phyloP scores from a whole-genome alignment of 2,329 filamentous ascomycete genomes.

The Aspergillus pseudoglaucus region DNA sequence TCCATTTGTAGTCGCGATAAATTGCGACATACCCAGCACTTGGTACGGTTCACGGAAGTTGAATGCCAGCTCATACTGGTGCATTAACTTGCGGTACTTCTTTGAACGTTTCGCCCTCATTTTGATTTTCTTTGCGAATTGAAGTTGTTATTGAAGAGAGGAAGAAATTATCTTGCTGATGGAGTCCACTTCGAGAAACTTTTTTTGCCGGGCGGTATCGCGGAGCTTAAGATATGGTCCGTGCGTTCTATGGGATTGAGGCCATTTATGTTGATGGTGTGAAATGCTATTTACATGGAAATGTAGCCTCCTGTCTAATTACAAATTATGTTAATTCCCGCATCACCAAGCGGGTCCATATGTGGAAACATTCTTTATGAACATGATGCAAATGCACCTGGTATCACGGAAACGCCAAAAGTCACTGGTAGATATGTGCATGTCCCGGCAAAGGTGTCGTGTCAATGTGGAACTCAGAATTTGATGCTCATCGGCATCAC shows the following conservation, averaged over 20 bases:
- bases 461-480: too few species aligned
- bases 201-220: conserved; percentile 31
- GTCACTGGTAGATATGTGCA: too few species aligned
- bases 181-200: conserved; percentile 20
- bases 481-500: not conserved
- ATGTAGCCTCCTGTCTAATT: not conserved
- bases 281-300: not conserved
- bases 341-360: not conserved
- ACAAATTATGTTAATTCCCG: not conserved
- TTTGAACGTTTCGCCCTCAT: conserved; percentile 66
- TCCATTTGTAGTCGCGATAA: not conserved
- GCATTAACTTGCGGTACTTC: conserved; percentile 86
- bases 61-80: conserved; percentile 79
- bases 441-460: too few species aligned
- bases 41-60: conserved; percentile 93
- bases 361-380: not conserved
- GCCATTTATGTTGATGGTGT: not conserved
- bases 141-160: conserved; percentile 4
- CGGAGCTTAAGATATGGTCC: conserved; percentile 17
- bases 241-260: conserved; percentile 10
- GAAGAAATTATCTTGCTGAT: conserved; percentile 1
- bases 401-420: too few species aligned
- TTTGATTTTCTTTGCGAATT: conserved; percentile 25
- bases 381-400: too few species aligned
- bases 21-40: conserved; percentile 55